Conservation (phyloP, 2,329 filamentous ascomycete genomes). For the Hypoxylon sp. region DNA sequence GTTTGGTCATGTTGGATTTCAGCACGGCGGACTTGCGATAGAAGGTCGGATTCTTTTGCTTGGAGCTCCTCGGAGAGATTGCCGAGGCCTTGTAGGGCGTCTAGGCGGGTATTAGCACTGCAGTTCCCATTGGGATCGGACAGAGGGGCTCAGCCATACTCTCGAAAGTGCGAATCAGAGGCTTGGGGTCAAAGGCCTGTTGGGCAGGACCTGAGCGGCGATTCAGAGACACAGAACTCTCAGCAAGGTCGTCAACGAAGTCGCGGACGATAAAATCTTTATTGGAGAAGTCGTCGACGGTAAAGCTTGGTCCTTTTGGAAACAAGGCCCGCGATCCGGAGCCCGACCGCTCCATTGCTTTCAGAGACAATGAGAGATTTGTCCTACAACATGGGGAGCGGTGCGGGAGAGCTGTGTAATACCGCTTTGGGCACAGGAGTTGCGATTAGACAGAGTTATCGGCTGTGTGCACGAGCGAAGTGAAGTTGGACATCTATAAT, state of each 20-base stretch:
- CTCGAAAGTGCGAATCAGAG: constrained; percentile 94
- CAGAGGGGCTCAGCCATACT: constrained; percentile 52
- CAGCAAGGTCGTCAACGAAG: constrained; percentile 92
- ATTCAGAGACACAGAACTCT: constrained; percentile 79
- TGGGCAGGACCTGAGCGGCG: constrained; percentile 76
- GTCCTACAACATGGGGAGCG: constrained; percentile 34
- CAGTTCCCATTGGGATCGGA: background rate
- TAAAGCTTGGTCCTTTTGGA: constrained; percentile 82
- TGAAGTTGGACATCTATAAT: constrained; percentile 7
- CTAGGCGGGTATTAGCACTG: constrained; percentile 50
- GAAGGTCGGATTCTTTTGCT: constrained; percentile 87
- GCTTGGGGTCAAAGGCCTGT: constrained; percentile 89
- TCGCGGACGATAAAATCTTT: constrained; percentile 98
- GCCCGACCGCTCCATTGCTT: constrained; percentile 52
- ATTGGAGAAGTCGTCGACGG: constrained; percentile 84
- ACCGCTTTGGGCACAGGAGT: background rate
- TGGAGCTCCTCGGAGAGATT: constrained; percentile 84
- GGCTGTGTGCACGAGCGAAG: constrained; percentile 2
- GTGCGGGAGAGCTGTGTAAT: background rate
- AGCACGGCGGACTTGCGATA: constrained; percentile 87
- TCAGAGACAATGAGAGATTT: constrained; percentile 31
- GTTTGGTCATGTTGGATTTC: constrained; percentile 93
- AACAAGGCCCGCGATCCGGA: constrained; percentile 72
- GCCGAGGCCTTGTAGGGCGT: constrained; percentile 72
- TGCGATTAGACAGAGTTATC: constrained; percentile 5